Conservation (phyloP, 306 rosid genomes). For the Prinsepia uniflora region DNA sequence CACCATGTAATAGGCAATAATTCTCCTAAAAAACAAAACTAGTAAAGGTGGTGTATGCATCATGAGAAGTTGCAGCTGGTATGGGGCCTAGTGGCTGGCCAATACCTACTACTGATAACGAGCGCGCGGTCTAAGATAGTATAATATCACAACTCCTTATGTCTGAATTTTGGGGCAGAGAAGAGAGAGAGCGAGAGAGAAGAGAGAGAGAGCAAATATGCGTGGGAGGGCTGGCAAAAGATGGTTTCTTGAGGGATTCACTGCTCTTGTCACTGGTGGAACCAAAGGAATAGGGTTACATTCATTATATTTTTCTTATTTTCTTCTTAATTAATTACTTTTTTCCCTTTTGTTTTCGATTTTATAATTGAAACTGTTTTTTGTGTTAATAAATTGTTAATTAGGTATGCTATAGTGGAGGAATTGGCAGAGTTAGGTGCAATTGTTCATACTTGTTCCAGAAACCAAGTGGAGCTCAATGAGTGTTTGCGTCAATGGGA, state of each 20-base stretch:
- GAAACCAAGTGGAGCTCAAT: conserved; percentile 14
- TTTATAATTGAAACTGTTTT: background rate
- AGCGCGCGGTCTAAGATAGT: no score
- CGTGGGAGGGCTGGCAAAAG: background rate
- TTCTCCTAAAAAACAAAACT: no score
- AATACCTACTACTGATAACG: no score
- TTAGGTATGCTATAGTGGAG: conserved; percentile 32
- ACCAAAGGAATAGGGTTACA: conserved; percentile 42
- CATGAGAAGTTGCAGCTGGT: no score
- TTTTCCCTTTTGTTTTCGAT: background rate
- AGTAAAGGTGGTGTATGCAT: no score
- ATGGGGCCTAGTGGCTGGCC: no score
- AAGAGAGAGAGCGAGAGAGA: background rate
- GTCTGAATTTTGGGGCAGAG: background rate
- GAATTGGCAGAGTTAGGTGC: conserved; percentile 33
- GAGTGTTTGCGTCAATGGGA: conserved; percentile 29
- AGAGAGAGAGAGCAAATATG: background rate
- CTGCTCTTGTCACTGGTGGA: conserved; percentile 47
- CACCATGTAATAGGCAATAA: no score
- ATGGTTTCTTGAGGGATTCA: conserved; percentile 43
- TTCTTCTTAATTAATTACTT: background rate
- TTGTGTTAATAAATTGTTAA: no score
- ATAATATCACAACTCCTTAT: no score
- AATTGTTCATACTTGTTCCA: conserved; percentile 17
- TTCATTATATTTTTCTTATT: background rate